Evolutionary conservation across 257 asterid species (phyloP), one percentile per base, ranked within the genome.

Genomic region (Primulina huaijiensis): DNA sequence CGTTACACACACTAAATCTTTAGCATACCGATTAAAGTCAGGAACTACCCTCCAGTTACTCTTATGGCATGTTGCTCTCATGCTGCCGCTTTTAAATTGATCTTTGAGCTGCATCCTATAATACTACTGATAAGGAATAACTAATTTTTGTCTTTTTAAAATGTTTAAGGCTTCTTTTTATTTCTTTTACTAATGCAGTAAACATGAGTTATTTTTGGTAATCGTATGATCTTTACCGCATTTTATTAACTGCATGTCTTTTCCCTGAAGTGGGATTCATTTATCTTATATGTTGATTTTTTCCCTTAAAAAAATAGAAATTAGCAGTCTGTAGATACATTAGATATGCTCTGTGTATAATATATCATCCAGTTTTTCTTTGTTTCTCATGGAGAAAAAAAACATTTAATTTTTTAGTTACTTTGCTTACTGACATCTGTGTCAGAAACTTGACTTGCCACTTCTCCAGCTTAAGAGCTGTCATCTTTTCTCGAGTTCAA

Each of bases 171-270:
- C 60, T 29, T 50, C 31, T 56, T 72, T 29, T 62, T 62, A 8
- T 43, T 64, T 68, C 65, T 55, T 72, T 68, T n/a, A 23, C 50
- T 38, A 62, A 35, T 74, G 67, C 37, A 37, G 38, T 14, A 38
- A 46, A 31, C 31, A 17, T 67, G 74, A 67, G 68, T 62, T 72
- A 3, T 21, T 50, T 62, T 8, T 53, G 67, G 19, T 29, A 29
- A 56, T 29, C 11, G 40, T 61, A 14, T 65, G 14, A 34, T 71
- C 72, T 21, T 58, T 71, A 20, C 59, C n/a, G 16, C 65, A 5
- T 8, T 68, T 23, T 8, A 8, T 60, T 14, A 17, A 61, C 8
- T 17, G 21, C 65, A 61, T 21, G 43, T 21, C 17, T 58, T 68
- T 67, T 61, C 56, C 55, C 50, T 34, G 11, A 63, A n/a, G 4